phyloP scores from a whole-genome alignment of 1,284 basidiomycete species.

The Ganoderma lingzhi region DNA sequence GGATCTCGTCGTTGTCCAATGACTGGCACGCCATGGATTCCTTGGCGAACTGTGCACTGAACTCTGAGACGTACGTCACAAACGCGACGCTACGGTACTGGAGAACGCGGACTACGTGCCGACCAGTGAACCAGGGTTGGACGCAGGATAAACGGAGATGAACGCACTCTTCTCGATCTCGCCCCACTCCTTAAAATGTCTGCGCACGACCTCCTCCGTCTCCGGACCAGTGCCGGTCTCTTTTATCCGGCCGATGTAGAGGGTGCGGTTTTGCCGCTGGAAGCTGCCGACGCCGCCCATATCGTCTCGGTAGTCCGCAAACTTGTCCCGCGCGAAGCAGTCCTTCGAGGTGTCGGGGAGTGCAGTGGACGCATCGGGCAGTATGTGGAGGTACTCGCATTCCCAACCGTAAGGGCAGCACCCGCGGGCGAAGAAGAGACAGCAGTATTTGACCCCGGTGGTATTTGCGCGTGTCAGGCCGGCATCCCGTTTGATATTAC shows the following conservation, averaged over 20 bases:
- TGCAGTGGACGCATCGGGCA: conserved; percentile 76
- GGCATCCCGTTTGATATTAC: conserved; percentile 88
- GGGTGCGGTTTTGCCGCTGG: conserved; percentile 90
- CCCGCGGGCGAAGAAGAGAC: conserved; percentile 95
- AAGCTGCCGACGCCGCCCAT: conserved; percentile 99
- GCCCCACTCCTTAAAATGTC: conserved; percentile 99
- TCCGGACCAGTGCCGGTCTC: conserved; percentile 89
- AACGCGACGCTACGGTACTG: conserved; percentile 97
- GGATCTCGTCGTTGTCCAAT: conserved; percentile 95
- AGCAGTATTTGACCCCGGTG: conserved; percentile 91
- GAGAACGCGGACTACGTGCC: conserved; percentile 79
- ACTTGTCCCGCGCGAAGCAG: conserved; percentile 97
- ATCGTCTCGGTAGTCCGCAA: conserved; percentile 97
- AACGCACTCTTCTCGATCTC: conserved; percentile 88
- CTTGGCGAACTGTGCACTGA: conserved; percentile 95
- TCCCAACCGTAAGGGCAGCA: conserved; percentile 98
- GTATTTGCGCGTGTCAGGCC: conserved; percentile 95
- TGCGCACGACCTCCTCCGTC: conserved; percentile 87
- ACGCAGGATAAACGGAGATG: conserved; percentile 35
- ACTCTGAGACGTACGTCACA: conserved; percentile 92
- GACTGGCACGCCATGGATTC: conserved; percentile 99
- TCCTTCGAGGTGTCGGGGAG: conserved; percentile 94
- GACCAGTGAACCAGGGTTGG: not conserved
- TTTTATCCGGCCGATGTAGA: conserved; percentile 95
- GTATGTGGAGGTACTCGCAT: conserved; percentile 92